A percentile compares a stretch with the other conserved stretches of the same genome.
Evolutionary conservation across 805 yeast species (phyloP).

Genomic region (Priceomyces haplophilus): DNA sequence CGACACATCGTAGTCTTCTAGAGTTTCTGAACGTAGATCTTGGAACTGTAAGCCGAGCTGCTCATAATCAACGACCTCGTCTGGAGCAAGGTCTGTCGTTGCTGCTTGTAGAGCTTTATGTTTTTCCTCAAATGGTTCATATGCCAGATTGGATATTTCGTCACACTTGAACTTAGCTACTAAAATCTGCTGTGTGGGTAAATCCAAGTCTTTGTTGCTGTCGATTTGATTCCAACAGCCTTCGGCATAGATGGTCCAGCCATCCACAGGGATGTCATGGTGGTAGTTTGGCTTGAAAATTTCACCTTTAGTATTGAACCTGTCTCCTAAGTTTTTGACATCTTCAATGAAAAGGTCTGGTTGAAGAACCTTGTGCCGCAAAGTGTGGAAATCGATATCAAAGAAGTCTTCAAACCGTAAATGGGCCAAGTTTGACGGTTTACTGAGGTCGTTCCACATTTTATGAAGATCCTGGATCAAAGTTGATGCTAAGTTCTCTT

Average conservation of each 20-base stretch:
- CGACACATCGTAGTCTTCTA: conserved; percentile 57
- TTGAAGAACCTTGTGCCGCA: conserved; percentile 83
- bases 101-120: conserved; percentile 14
- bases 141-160: conserved; percentile 59
- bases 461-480: conserved; percentile 65
- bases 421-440: conserved; percentile 62
- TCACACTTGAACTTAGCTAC: conserved; percentile 95
- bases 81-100: conserved; percentile 6
- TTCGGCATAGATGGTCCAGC: conserved; percentile 90
- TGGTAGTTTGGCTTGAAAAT: conserved; percentile 72
- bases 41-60: conserved; percentile 44
- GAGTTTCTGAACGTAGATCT: conserved; percentile 42
- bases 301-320: conserved; percentile 42
- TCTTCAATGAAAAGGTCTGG: conserved; percentile 64
- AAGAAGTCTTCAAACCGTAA: conserved; percentile 71
- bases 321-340: conserved; percentile 60
- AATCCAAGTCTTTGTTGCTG: conserved; percentile 85
- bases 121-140: conserved; percentile 24
- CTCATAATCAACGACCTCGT: conserved; percentile 24
- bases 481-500: conserved; percentile 65
- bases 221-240: conserved; percentile 95
- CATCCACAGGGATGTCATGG: conserved; percentile 87
- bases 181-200: conserved; percentile 93
- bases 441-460: conserved; percentile 75
- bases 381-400: conserved; percentile 75